Percentiles rank a stretch among this genome's conserved stretches.
Evolutionary conservation across 768 basidiomycete species (phyloP).

Genomic region (Termitomyces sp.): DNA sequence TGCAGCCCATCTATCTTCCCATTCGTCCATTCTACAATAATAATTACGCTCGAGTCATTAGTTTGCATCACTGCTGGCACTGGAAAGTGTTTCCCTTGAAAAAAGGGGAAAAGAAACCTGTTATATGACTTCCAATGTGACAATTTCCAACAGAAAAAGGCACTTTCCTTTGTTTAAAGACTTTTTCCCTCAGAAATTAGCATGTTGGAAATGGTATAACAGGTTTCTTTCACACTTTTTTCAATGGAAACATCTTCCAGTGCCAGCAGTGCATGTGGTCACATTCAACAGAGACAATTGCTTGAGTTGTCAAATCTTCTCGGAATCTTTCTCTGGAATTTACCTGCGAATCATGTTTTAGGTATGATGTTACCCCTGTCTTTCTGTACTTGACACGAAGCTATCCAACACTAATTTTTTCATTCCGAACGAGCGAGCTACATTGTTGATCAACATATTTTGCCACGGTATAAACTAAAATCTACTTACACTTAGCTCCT

Average conservation of each 20-base stretch:
- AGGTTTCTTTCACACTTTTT: too few species aligned
- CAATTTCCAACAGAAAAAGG: too few species aligned
- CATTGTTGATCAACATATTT: background rate
- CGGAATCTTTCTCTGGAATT: background rate
- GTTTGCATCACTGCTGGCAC: too few species aligned
- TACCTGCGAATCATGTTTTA: background rate
- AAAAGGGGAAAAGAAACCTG: too few species aligned
- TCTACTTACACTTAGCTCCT: background rate
- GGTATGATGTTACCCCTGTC: background rate
- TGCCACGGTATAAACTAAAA: background rate
- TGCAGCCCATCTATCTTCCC: background rate
- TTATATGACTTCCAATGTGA: too few species aligned
- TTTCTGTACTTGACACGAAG: too few species aligned
- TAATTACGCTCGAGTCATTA: background rate
- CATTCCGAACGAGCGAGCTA: background rate
- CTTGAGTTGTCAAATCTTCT: background rate
- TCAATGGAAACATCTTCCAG: too few species aligned
- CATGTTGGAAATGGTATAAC: too few species aligned
- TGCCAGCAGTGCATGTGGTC: too few species aligned
- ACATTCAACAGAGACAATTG: background rate
- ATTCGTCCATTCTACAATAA: background rate
- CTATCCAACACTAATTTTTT: background rate
- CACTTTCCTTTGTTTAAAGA: too few species aligned
- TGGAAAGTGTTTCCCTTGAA: too few species aligned
- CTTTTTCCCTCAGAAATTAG: too few species aligned